Conservation (phyloP, 176 grass and related monocot genomes). For the Chrysopogon serrulatus region DNA sequence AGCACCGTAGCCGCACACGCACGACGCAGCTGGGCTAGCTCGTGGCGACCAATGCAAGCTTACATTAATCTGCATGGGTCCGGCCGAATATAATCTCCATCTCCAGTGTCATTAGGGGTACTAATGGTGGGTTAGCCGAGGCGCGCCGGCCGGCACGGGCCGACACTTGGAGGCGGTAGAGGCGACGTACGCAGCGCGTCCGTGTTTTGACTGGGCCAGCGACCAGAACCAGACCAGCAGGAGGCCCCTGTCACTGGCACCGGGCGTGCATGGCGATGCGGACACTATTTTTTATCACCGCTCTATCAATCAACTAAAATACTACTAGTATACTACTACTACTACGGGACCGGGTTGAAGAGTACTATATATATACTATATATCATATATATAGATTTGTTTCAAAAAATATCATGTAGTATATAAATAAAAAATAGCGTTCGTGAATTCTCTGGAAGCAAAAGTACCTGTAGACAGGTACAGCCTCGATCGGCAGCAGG, state of each 20-base stretch:
- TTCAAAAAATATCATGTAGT: too few relatives aligned
- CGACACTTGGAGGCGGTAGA: constrained; percentile 43
- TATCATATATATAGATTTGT: too few relatives aligned
- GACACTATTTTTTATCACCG: background rate
- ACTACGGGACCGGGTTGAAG: too few relatives aligned
- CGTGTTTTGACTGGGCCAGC: constrained; percentile 19
- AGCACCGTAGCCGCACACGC: background rate
- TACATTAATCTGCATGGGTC: background rate
- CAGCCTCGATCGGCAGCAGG: too few relatives aligned
- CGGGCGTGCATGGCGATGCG: constrained; percentile 27
- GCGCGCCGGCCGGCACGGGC: background rate
- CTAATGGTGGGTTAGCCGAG: background rate
- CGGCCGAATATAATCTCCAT: background rate
- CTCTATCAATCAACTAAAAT: too few relatives aligned
- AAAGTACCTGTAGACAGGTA: too few relatives aligned
- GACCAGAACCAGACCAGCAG: background rate
- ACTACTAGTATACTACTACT: background rate
- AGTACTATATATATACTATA: too few relatives aligned
- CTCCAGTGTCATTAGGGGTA: background rate
- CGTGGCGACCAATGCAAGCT: constrained; percentile 5
- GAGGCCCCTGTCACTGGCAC: background rate
- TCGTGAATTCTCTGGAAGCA: too few relatives aligned
- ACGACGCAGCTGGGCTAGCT: background rate
- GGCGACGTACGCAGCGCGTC: background rate
- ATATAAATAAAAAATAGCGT: too few relatives aligned